phyloP scores from a whole-genome alignment of 2,329 filamentous ascomycete genomes.

The Beauveria sp. region DNA sequence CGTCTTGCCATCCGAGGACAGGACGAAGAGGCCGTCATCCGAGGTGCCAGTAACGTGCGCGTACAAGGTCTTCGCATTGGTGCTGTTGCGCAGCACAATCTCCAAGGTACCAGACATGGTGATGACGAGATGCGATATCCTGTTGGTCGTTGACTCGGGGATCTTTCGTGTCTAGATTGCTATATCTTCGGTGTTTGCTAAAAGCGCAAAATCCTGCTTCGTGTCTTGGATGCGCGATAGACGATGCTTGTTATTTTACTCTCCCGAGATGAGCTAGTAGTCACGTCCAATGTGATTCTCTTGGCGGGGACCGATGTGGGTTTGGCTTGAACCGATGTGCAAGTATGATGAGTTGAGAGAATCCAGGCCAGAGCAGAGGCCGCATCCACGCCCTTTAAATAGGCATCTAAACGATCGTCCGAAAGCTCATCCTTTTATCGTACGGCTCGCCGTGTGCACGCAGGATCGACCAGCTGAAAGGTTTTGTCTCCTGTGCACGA shows the following conservation, averaged over 20 bases:
- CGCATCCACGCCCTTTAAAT: not conserved
- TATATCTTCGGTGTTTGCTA: not conserved
- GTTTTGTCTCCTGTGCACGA: not conserved
- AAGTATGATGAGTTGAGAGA: not conserved
- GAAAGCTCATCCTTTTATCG: not conserved
- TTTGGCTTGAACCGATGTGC: not conserved
- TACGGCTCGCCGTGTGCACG: not conserved
- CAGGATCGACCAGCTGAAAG: not conserved
- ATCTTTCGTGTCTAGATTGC: not conserved
- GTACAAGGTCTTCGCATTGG: slow-evolving; percentile 47
- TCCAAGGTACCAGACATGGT: slow-evolving; percentile 35
- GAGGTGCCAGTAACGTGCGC: slow-evolving; percentile 63
- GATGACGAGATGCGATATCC: not conserved
- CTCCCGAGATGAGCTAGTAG: not conserved
- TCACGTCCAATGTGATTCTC: not conserved
- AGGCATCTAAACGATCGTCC: not conserved
- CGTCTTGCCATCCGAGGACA: slow-evolving; percentile 58
- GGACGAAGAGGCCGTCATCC: slow-evolving; percentile 51
- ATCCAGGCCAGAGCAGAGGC: not conserved
- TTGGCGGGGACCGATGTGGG: slow-evolving; percentile 7
- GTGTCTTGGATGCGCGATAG: not conserved
- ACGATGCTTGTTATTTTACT: not conserved
- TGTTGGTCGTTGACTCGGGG: not conserved
- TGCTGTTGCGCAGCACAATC: slow-evolving; percentile 59
- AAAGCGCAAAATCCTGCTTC: not conserved